Evolutionary conservation across 2,329 filamentous ascomycete genomes (phyloP), one percentile per base, ranked within the genome.

Genomic region (Gremmenia infestans): DNA sequence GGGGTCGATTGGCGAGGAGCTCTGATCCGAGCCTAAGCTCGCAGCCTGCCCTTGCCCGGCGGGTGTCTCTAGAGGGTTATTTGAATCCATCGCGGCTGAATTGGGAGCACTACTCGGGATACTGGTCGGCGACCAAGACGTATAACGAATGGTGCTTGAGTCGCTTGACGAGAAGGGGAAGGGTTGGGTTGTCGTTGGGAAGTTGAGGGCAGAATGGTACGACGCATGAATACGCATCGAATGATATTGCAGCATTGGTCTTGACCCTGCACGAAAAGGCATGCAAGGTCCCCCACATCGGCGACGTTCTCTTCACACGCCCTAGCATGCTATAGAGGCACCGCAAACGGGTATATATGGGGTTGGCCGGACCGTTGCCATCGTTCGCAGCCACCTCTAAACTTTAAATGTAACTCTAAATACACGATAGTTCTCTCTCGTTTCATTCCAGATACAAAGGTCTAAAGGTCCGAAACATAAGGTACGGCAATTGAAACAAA

Each of bases 21-120:
- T 22, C 14, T 35, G 23, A 37, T 14, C 25, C n/a, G 50, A 40
- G 22, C 37, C n/a, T 40, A 40, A 22, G 28, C 28, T 25, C 11
- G n/a, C 32, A 14, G 50, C n/a, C 5, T 40, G 37, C 14, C 14
- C 37, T 15, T 40, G 37, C 37, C 22, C 35, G 39, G 50, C 17
- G 37, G 49, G 49, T 51, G 49, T 51, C 49, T 51, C 36, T 51
- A 51, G 37, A 40, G 49, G 49, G 25, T 22, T 51, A 25, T 28
- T 15, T 2, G 40, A 43, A n/a, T 43, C 40, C 40, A 50, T 50
- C 1, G 48, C 22, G 35, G 49, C 28, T 22, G 50, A 46, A 46
- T 8, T 22, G 40, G 50, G 32, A 17, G 39, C 40, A 25, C 17
- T 11, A 25, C 17, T 11, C 12, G 12, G 12, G 17, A 14, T 45